Base-by-base conservation (phyloP, 2,329 filamentous ascomycete species). In the Elsinoe batatas region DNA sequence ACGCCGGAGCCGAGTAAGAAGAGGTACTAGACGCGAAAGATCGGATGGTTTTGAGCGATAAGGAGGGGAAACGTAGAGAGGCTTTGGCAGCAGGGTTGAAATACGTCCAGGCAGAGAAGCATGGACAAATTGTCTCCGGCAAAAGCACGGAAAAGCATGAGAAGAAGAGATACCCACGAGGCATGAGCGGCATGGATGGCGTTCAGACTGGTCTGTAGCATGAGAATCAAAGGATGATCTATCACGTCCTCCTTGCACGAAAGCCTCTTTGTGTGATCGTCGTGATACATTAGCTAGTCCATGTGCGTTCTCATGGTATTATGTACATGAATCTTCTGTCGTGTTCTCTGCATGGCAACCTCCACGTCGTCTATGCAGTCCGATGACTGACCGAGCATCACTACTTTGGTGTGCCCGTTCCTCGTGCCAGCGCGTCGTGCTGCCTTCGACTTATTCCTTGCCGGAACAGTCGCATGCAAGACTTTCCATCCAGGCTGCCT, bases 1-100 rank as follows among this genome's bases (percentile, higher is more conserved):
- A 93, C 86, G 63, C 91, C 91, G 3, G 89, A 95, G 71, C 88
- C 89, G 5, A 82, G 83, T 59, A 81, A 85, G 67, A 83, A 84
- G 71, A 79, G 88, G 64, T 86, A 76, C 68, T 88, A 78, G 68
- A 49, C 10, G 32, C 7, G n/a, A n/a, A 20, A 18, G 35, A 17
- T 11, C 22, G 15, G 35, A 33, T 3, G n/a, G 35, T 1, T 5
- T 46, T 50, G 46, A 32, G 26, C 15, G 13, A 18, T 3, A 13
- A 17, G 46, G 13, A 32, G 35, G 18, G n/a, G 46, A 37, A 5
- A 5, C 2, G 7, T 30, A 30, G 26, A 30, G 26, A 5, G 5
- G 26, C 26, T 30, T 2, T 7, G 26, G 26, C 7, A 30, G 26
- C 26, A 30, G 26, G 26, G 26, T 8, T 8, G 26, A 7, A 30